Percentiles rank a stretch among this genome's conserved stretches.
Evolutionary conservation across 371 early-diverging fungal species (phyloP).

Genomic region (Saksenaea vasiformis): DNA sequence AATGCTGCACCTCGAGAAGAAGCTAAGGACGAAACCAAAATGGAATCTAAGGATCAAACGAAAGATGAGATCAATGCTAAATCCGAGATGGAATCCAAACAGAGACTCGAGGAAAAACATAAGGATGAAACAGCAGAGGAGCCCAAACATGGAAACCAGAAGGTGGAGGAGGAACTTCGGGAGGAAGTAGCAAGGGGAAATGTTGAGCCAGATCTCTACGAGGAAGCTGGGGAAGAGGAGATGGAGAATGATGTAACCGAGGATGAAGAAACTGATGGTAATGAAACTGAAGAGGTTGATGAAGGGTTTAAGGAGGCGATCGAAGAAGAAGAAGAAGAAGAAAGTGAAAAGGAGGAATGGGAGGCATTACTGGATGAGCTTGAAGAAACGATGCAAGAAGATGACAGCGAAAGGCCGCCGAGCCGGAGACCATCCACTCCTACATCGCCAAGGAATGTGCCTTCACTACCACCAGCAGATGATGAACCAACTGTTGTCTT

Average conservation of each 20-base stretch:
- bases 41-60: too few species aligned
- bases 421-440: not conserved
- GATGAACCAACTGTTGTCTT: constrained; percentile 26
- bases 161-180: too few species aligned
- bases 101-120: too few species aligned
- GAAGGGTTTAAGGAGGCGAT: not conserved
- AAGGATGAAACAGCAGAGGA: too few species aligned
- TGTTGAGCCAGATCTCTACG: too few species aligned
- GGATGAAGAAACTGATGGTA: not conserved
- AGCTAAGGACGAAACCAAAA: not conserved
- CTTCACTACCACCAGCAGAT: not conserved
- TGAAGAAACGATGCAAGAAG: not conserved
- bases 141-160: not conserved
- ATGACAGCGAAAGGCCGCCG: not conserved
- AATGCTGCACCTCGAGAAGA: too few species aligned
- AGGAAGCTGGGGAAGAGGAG: too few species aligned
- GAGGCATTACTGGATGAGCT: not conserved
- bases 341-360: constrained; percentile 1
- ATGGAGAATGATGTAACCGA: not conserved
- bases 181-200: not conserved
- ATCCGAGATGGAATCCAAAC: too few species aligned
- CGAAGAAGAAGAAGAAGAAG: not conserved
- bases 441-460: not conserved
- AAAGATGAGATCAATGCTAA: too few species aligned
- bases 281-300: not conserved